Evolutionary conservation across 2,329 filamentous ascomycete species (phyloP).

Genomic region (Monosporascus ibericus): DNA sequence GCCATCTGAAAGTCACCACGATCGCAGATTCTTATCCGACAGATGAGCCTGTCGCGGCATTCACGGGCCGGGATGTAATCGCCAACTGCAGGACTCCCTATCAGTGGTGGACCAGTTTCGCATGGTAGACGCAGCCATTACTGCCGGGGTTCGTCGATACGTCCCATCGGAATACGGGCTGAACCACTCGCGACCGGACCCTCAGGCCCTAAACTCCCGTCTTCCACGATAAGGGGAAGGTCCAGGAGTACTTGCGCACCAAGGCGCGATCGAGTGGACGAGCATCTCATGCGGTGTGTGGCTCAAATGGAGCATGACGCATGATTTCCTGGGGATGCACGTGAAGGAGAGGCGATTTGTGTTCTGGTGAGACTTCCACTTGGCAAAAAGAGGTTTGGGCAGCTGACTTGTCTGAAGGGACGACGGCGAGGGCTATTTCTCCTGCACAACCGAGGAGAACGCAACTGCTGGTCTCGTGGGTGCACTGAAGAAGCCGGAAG

Average conservation of each 20-base stretch:
- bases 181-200: constrained; percentile 25
- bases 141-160: constrained; percentile 49
- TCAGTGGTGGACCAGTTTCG: constrained; percentile 36
- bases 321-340: constrained; percentile 22
- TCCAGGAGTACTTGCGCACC: constrained; percentile 20
- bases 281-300: constrained; percentile 23
- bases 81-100: constrained; percentile 37
- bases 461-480: constrained; percentile 23
- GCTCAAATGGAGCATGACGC: constrained; percentile 21
- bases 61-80: constrained; percentile 20
- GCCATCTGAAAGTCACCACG: constrained; percentile 14
- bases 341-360: constrained; percentile 14
- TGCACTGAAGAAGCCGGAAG: constrained; percentile 22
- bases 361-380: constrained; percentile 11
- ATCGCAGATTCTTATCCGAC: constrained; percentile 23
- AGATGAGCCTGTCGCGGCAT: constrained; percentile 16
- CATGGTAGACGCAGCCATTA: constrained; percentile 49
- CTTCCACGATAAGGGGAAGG: constrained; percentile 22
- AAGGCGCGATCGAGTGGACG: constrained; percentile 26
- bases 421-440: constrained; percentile 27
- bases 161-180: constrained; percentile 47
- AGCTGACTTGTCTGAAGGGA: constrained; percentile 9
- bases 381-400: too few species aligned
- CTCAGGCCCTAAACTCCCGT: constrained; percentile 17
- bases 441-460: constrained; percentile 29